Conservation (phyloP, 495 filamentous ascomycete species). For the Penicillium chermesinum region DNA sequence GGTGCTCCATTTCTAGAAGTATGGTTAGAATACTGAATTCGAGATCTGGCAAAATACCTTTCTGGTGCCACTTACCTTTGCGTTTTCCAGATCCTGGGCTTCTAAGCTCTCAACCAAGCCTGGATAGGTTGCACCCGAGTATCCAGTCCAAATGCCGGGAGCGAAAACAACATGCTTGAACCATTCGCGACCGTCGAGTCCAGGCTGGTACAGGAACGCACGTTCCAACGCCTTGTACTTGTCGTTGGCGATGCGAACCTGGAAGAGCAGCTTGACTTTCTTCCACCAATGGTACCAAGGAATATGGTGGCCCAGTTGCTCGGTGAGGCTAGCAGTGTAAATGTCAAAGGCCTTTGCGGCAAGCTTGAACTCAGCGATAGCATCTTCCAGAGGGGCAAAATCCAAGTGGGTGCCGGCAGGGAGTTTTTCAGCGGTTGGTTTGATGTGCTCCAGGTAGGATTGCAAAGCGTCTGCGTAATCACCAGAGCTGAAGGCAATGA, state of each 20-base stretch:
- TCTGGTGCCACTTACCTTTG: conserved; percentile 31
- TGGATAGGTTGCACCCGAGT: conserved; percentile 68
- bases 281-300: conserved; percentile 79
- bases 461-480: conserved; percentile 43
- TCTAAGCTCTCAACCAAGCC: conserved; percentile 58
- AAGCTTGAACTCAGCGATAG: conserved; percentile 44
- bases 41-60: background rate
- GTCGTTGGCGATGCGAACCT: conserved; percentile 49
- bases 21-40: conserved; percentile 3
- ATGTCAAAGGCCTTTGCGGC: conserved; percentile 50
- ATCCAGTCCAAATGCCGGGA: conserved; percentile 83
- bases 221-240: conserved; percentile 61
- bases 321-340: conserved; percentile 45
- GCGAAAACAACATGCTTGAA: conserved; percentile 70
- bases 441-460: conserved; percentile 50
- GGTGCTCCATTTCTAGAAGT: conserved; percentile 37
- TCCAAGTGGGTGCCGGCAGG: conserved; percentile 26
- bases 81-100: conserved; percentile 43
- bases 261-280: conserved; percentile 55
- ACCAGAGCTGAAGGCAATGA: conserved; percentile 44
- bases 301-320: conserved; percentile 44
- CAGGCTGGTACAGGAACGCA: conserved; percentile 53
- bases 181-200: conserved; percentile 56
- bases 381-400: conserved; percentile 43
- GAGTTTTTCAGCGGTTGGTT: conserved; percentile 36